These are phyloP conservation scores for Sporobolomyces roseus DNA, from an alignment of 768 basidiomycete genomes.

Conservation along the genomic window DNA sequence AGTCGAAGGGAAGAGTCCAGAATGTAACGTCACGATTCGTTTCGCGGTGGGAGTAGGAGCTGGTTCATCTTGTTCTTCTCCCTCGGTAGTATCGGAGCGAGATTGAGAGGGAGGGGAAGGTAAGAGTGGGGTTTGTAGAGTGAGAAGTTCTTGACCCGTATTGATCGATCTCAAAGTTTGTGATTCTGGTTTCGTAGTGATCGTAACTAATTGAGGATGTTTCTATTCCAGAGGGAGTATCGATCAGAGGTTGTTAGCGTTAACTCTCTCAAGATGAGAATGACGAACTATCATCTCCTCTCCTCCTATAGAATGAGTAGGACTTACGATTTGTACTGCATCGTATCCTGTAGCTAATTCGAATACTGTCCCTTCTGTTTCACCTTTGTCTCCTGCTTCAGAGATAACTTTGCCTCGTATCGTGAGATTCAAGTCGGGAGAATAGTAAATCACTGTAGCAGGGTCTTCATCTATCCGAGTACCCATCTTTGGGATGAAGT, in stretches of 20 bases:
- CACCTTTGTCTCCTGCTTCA: neutral
- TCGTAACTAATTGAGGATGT: constrained; percentile 24
- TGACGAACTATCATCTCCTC: too few relatives aligned
- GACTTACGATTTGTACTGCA: constrained; percentile 31
- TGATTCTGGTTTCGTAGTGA: constrained; percentile 18
- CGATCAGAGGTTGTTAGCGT: neutral
- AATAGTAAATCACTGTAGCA: neutral
- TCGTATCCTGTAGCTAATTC: neutral
- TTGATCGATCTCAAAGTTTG: constrained; percentile 37
- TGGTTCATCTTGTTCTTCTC: neutral
- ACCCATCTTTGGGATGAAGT: neutral
- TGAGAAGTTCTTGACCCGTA: constrained; percentile 26
- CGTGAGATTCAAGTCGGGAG: constrained; percentile 18
- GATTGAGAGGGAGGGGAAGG: neutral
- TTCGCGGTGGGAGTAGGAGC: neutral
- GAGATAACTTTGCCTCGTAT: constrained; percentile 10
- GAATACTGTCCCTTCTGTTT: constrained; percentile 21
- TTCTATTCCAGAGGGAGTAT: constrained; percentile 1
- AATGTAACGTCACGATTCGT: constrained; percentile 16
- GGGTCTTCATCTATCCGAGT: neutral
- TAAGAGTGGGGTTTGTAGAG: constrained; percentile 31
- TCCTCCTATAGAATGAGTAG: too few relatives aligned
- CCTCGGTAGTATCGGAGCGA: neutral
- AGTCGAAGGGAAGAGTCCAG: constrained; percentile 3
- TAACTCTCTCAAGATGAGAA: neutral